These are phyloP conservation scores for Hibiscus trionum DNA, from an alignment of 345 rosid species.

Conservation along the genomic window DNA sequence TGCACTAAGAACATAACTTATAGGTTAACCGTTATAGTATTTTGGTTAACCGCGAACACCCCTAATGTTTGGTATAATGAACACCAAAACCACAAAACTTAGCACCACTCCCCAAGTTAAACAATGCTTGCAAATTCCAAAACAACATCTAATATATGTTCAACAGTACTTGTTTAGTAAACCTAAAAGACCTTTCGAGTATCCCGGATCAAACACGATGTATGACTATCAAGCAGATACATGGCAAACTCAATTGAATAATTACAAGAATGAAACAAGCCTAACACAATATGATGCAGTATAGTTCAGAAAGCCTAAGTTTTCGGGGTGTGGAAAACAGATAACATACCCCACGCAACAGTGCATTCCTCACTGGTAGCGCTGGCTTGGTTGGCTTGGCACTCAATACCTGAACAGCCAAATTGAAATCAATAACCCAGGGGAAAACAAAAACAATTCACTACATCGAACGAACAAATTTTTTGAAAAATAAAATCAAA, in stretches of 20 bases:
- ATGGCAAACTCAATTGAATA: not conserved
- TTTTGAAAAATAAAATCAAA: conserved; percentile 2
- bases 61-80: not conserved
- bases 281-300: not conserved
- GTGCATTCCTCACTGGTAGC: conserved; percentile 98
- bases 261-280: not conserved
- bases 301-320: not conserved
- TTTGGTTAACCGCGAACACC: too few species aligned
- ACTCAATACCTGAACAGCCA: conserved; percentile 65
- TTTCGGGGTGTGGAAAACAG: not conserved
- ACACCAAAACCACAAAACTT: not conserved
- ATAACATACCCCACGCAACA: conserved; percentile 50
- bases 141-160: not conserved
- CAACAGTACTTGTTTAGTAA: not conserved
- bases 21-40: too few species aligned
- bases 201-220: not conserved
- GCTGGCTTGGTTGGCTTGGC: conserved; percentile 98
- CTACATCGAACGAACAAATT: not conserved
- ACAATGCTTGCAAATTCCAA: not conserved
- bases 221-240: not conserved
- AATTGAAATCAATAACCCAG: conserved; percentile 8
- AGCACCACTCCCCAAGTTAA: not conserved
- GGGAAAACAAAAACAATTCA: not conserved
- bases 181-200: not conserved
- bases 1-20: too few species aligned